These are phyloP conservation scores for Rosa multiflora DNA, from an alignment of 306 rosid genomes.

Conservation along the genomic window DNA sequence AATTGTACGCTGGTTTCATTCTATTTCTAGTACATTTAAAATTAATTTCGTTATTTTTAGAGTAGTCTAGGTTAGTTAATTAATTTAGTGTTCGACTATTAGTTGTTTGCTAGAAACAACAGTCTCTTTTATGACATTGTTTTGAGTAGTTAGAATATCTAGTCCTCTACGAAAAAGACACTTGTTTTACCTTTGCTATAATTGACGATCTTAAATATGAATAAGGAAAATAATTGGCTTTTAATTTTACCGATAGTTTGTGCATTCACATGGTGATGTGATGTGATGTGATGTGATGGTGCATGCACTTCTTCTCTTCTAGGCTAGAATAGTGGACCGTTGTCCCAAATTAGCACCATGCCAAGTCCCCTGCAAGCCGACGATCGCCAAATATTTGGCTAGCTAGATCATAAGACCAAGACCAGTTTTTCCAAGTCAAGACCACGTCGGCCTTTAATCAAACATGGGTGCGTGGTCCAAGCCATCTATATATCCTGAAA, in stretches of 20 bases:
- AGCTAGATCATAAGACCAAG: background rate
- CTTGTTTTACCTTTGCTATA: too few relatives aligned
- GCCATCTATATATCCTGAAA: background rate
- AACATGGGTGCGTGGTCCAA: background rate
- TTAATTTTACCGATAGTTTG: background rate
- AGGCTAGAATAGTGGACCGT: background rate
- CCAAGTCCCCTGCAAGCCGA: slow-evolving; percentile 8
- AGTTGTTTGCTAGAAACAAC: too few relatives aligned
- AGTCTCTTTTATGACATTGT: too few relatives aligned
- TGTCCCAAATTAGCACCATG: background rate
- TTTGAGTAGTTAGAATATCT: too few relatives aligned
- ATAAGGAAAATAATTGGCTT: too few relatives aligned
- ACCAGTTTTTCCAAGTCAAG: background rate
- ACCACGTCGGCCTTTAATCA: slow-evolving; percentile 9
- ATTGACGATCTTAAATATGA: too few relatives aligned
- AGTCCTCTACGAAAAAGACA: too few relatives aligned
- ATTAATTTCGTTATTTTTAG: too few relatives aligned
- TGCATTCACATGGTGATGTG: background rate
- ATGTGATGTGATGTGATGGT: background rate
- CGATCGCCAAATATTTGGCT: background rate
- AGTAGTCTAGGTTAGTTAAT: too few relatives aligned
- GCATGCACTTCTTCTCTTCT: background rate
- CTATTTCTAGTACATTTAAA: too few relatives aligned
- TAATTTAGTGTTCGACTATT: too few relatives aligned
- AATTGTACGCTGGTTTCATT: too few relatives aligned